Percentiles rank a stretch among this genome's conserved stretches.
phyloP scores from a whole-genome alignment of 73 alveolate genomes.

The Paramecium octaurelia region DNA sequence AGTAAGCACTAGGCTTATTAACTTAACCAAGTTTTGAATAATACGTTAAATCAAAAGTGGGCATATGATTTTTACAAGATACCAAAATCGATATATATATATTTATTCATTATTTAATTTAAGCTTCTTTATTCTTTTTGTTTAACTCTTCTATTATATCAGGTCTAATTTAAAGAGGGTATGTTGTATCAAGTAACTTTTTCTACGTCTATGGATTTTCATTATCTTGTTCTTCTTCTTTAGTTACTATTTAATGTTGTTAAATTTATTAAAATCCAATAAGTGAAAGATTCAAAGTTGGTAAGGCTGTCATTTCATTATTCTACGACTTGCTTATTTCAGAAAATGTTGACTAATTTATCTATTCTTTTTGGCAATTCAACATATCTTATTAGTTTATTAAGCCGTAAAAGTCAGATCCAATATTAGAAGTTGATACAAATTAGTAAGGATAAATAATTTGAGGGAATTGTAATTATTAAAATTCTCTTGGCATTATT shows the following conservation, averaged over 20 bases:
- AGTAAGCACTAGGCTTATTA: background rate
- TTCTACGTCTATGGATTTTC: background rate
- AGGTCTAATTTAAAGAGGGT: background rate
- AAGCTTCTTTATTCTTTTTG: background rate
- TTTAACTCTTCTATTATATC: background rate
- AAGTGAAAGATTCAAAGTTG: background rate
- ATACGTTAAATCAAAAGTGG: slow-evolving; percentile 20
- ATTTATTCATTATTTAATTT: background rate
- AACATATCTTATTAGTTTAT: background rate
- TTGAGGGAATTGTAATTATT: background rate
- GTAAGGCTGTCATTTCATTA: background rate
- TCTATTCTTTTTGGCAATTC: background rate
- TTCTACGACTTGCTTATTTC: background rate
- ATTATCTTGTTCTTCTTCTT: background rate
- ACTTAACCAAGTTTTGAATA: slow-evolving; percentile 19
- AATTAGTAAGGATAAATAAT: background rate
- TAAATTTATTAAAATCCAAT: background rate
- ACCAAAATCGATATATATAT: background rate
- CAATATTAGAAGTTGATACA: background rate
- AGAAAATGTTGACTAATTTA: background rate
- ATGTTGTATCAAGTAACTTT: background rate
- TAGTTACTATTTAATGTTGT: background rate
- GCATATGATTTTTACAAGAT: background rate
- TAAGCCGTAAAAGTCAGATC: background rate
- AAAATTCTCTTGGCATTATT: background rate